Base-by-base conservation (phyloP, 805 yeast genomes). In the Zygosaccharomyces gambellarensis region DNA sequence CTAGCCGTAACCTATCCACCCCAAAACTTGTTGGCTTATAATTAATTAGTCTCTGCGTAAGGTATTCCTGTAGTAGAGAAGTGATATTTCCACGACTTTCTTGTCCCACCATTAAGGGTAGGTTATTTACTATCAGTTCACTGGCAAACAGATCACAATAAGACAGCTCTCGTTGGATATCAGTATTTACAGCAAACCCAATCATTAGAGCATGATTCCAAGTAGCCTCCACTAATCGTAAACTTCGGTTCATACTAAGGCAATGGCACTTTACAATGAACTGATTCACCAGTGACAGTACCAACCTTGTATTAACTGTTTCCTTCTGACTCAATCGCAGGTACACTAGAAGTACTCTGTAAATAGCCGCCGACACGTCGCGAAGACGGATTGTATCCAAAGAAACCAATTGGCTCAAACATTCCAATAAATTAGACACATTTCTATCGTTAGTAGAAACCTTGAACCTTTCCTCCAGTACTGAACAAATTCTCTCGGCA, bases 221-320 rank as follows among this genome's bases (percentile, higher is more conserved):
- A 0, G 81, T 79, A 1, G 74, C 38, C 36, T 62, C 63, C 11
- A 73, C 69, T 3, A 81, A 53, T 17, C 58, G 55, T 51, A 74
- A 56, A 3, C 77, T 71, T 19, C 70, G 58, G 4, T 59, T 47
- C 5, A 75, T 58, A 55, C 78, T 71, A 4, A 69, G 60, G 0
- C 77, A 71, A 2, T 79, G 69, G 4, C 74, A 59, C n/a, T 69
- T 63, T 0, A 76, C 53, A 5, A 82, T 55, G 3, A 75, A 55
- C 31, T 70, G 71, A 58, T 82, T 82, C 14, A 77, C 61, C 12
- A 82, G 62, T 45, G 71, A 70, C 39, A 82, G 60, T 1, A 73
- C 57, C 2, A 58, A 34, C 6, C 71, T 60, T 7, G 73, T 67
- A 19, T 64, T 58, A 2, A 61, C 53, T 21, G 59, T 57, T 45